These are phyloP conservation scores for Tulasnella sp. DNA, from an alignment of 768 basidiomycete genomes.

Conservation along the genomic window DNA sequence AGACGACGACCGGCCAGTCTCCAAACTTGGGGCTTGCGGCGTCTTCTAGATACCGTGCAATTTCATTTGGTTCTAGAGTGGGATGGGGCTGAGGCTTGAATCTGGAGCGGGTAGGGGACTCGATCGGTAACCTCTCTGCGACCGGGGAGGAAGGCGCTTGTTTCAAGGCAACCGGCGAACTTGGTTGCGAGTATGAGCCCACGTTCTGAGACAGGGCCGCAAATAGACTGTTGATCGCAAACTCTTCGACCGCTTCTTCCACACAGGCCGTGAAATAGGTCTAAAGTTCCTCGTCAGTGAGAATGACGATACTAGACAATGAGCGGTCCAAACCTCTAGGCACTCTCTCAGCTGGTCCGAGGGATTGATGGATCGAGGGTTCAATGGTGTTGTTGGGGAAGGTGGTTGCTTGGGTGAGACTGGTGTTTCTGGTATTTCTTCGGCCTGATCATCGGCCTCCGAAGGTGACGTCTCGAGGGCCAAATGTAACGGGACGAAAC, in stretches of 20 bases:
- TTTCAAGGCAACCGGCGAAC: not conserved
- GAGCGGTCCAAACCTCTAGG: not conserved
- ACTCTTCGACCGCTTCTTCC: not conserved
- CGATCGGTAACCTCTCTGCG: not conserved
- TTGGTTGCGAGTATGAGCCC: not conserved
- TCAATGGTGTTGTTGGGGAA: not conserved
- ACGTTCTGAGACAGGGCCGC: not conserved
- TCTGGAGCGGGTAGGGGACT: not conserved
- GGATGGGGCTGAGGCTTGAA: not conserved
- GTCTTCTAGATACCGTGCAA: not conserved
- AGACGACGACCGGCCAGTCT: conserved; percentile 3
- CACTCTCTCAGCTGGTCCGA: not conserved
- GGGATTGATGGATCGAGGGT: not conserved
- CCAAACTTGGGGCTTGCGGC: not conserved
- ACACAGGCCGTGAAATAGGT: not conserved
- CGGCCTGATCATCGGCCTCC: not conserved
- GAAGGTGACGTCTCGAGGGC: not conserved
- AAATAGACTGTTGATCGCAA: not conserved
- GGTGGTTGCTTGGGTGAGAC: not conserved
- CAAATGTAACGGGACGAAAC: not conserved
- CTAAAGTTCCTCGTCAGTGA: not conserved
- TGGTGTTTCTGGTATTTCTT: not conserved
- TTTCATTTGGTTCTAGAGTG: not conserved
- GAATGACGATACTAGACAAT: not conserved
- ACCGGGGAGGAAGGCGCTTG: not conserved